These are phyloP conservation scores for Xenoacremonium recifei DNA, from an alignment of 2,329 filamentous ascomycete species.

Conservation along the genomic window DNA sequence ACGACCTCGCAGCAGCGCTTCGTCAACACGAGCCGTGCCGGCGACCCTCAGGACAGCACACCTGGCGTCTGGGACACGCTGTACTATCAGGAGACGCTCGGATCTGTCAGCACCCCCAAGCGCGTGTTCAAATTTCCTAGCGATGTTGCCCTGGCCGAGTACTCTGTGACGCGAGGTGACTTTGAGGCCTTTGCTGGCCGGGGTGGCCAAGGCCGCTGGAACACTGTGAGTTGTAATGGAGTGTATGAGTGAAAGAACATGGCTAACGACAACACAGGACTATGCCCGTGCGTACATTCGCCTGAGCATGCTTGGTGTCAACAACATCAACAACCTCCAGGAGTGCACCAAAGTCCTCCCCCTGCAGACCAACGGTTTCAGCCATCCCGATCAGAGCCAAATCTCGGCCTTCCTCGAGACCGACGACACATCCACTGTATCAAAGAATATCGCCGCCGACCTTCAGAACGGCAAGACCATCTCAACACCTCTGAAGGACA, in stretches of 20 bases:
- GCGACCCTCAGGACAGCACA: slow-evolving; percentile 50
- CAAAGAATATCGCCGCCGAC: slow-evolving; percentile 22
- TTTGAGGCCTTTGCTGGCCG: slow-evolving; percentile 37
- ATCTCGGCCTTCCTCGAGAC: slow-evolving; percentile 28
- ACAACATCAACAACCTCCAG: slow-evolving; percentile 54
- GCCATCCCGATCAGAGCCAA: slow-evolving; percentile 16
- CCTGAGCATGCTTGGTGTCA: slow-evolving; percentile 53
- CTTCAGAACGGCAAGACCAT: slow-evolving; percentile 22
- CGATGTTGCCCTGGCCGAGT: slow-evolving; percentile 38
- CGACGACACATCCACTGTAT: slow-evolving; percentile 23
- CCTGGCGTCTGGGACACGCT: slow-evolving; percentile 52
- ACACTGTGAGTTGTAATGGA: slow-evolving; percentile 31
- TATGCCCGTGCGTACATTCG: slow-evolving; percentile 54
- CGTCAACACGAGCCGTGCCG: slow-evolving; percentile 37
- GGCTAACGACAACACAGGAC: slow-evolving; percentile 31
- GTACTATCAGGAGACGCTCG: slow-evolving; percentile 45
- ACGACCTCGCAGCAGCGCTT: slow-evolving; percentile 49
- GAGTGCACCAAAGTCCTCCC: slow-evolving; percentile 55
- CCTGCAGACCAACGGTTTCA: slow-evolving; percentile 16
- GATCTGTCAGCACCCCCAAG: slow-evolving; percentile 26
- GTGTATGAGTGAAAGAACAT: fast-evolving
- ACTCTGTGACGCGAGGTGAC: slow-evolving; percentile 33
- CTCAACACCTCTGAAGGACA: slow-evolving; percentile 18
- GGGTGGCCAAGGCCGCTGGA: slow-evolving; percentile 38
- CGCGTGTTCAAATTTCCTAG: slow-evolving; percentile 42